A percentile compares a stretch with the other conserved stretches of the same genome.
These are phyloP conservation scores for Cryphonectria naterciae DNA, from an alignment of 2,329 filamentous ascomycete species.

Conservation along the genomic window DNA sequence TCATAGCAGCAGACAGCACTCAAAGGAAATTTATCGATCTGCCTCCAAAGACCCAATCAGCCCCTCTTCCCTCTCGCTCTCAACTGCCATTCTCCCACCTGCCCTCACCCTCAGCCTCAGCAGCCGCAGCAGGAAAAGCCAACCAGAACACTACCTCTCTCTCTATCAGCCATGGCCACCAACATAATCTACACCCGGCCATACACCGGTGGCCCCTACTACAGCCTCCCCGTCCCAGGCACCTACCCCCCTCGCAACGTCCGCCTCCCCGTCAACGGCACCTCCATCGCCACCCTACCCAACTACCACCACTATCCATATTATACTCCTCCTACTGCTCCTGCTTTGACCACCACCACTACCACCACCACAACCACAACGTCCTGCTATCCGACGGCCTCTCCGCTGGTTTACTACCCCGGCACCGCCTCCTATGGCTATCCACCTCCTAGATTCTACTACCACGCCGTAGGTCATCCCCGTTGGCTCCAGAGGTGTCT, in stretches of 20 bases:
- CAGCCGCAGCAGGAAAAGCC: neutral
- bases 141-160: neutral
- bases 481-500: neutral
- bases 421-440: neutral
- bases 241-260: slow-evolving; percentile 2
- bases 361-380: neutral
- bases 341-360: neutral
- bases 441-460: slow-evolving; percentile 15
- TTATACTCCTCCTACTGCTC: neutral
- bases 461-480: slow-evolving; percentile 9
- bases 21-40: neutral
- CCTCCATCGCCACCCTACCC: slow-evolving; percentile 4
- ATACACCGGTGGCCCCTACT: slow-evolving; percentile 19
- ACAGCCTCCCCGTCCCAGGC: slow-evolving; percentile 14
- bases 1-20: neutral
- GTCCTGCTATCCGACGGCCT: neutral
- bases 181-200: slow-evolving; percentile 1
- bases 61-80: neutral
- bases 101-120: neutral
- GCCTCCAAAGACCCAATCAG: neutral
- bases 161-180: slow-evolving; percentile 7
- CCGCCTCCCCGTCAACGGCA: slow-evolving; percentile 21
- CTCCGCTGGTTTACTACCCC: neutral
- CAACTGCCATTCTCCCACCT: neutral
- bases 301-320: neutral